Percentiles rank a stretch among this genome's conserved stretches.
Conservation (phyloP, 1,139 yeast species). For the Suhomyces terraborum region DNA sequence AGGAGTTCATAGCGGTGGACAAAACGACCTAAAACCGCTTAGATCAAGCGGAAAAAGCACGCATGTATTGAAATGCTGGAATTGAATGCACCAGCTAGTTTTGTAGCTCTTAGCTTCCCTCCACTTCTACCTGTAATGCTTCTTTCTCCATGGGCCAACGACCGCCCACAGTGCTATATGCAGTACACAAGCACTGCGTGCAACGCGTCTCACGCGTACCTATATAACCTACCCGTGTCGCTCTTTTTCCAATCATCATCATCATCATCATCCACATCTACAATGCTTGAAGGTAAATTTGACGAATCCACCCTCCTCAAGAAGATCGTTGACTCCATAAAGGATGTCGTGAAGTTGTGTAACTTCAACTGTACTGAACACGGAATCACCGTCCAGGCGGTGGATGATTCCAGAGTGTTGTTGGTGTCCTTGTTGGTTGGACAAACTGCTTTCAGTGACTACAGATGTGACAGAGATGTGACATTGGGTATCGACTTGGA, state of each 20-base stretch:
- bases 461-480: conserved; percentile 93
- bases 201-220: conserved; percentile 10
- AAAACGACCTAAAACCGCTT: background rate
- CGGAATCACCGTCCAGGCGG: conserved; percentile 96
- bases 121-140: too few relatives aligned
- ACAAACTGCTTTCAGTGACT: conserved; percentile 85
- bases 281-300: conserved; percentile 96
- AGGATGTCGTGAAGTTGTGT: conserved; percentile 91
- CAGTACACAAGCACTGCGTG: background rate
- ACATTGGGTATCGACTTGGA: conserved; percentile 91
- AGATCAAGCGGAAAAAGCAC: background rate
- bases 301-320: conserved; percentile 90
- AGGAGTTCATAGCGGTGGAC: background rate
- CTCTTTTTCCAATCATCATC: conserved; percentile 2
- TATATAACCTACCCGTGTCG: conserved; percentile 2
- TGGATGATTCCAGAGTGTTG: conserved; percentile 95
- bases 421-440: conserved; percentile 87
- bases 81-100: background rate
- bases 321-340: conserved; percentile 88
- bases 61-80: background rate
- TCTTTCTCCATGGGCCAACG: too few relatives aligned
- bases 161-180: background rate
- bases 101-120: too few relatives aligned
- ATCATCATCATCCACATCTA: conserved; percentile 6
- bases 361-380: conserved; percentile 94